Percentiles rank a stretch among this genome's conserved stretches.
Evolutionary conservation across 495 filamentous ascomycete species (phyloP).

Genomic region (Aspergillus diversus): DNA sequence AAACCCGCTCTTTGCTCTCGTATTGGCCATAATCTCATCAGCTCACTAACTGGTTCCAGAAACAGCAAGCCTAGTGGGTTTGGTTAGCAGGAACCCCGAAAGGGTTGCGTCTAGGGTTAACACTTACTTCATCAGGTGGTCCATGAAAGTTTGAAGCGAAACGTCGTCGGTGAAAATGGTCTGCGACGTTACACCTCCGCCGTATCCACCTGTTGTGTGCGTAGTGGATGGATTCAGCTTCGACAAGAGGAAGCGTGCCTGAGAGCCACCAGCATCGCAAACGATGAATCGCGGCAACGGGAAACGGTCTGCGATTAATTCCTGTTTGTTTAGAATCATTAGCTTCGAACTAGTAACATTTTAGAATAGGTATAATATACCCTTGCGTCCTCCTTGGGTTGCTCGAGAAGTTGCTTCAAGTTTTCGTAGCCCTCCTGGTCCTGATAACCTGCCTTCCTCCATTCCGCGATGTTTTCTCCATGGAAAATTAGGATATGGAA

Average conservation of each 20-base stretch:
- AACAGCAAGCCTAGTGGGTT: constrained; percentile 57
- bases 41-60: constrained; percentile 60
- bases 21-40: constrained; percentile 37
- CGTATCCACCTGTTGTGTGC: constrained; percentile 91
- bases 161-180: constrained; percentile 99
- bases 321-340: constrained; percentile 52
- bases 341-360: not conserved
- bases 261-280: constrained; percentile 96
- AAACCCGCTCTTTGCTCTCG: constrained; percentile 43
- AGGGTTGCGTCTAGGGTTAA: not conserved
- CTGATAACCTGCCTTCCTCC: constrained; percentile 98
- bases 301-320: constrained; percentile 96
- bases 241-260: constrained; percentile 94
- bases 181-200: constrained; percentile 88
- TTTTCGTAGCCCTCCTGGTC: constrained; percentile 99
- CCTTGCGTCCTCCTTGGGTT: constrained; percentile 97
- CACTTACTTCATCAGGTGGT: constrained; percentile 97
- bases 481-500: constrained; percentile 99
- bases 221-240: constrained; percentile 99
- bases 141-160: constrained; percentile 98
- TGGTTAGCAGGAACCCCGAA: constrained; percentile 33
- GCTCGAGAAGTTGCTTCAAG: constrained; percentile 83
- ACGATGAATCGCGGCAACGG: constrained; percentile 98
- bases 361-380: constrained; percentile 52
- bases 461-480: constrained; percentile 96